phyloP scores from a whole-genome alignment of 2,329 filamentous ascomycete species.

The Thielaviopsis punctulata region DNA sequence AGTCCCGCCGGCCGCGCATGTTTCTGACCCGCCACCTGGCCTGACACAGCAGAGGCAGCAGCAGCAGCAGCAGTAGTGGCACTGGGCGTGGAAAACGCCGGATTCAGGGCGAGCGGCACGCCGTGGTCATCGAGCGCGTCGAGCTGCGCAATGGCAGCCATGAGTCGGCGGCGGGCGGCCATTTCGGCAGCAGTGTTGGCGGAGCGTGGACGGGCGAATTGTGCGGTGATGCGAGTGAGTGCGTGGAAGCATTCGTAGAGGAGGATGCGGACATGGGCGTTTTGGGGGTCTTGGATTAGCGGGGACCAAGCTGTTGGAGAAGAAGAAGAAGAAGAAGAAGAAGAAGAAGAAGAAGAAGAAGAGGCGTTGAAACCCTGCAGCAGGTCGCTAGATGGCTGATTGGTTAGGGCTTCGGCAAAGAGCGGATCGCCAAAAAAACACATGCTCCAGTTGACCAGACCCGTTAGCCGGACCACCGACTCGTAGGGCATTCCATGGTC shows the following conservation, averaged over 20 bases:
- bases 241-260: conserved; percentile 43
- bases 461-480: conserved; percentile 24
- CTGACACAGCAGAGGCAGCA: not conserved
- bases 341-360: not conserved
- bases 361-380: conserved; percentile 27
- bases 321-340: not conserved
- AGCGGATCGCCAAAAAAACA: conserved; percentile 43
- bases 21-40: not conserved
- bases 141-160: conserved; percentile 28
- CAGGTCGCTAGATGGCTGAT: conserved; percentile 27
- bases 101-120: not conserved
- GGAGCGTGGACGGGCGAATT: conserved; percentile 34
- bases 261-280: conserved; percentile 29
- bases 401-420: conserved; percentile 31
- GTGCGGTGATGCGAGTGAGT: conserved; percentile 31
- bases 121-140: conserved; percentile 18
- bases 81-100: not conserved
- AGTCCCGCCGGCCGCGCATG: not conserved
- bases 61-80: not conserved
- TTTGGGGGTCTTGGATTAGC: conserved; percentile 27
- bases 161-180: conserved; percentile 33
- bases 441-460: conserved; percentile 41
- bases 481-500: not conserved
- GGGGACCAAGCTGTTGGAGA: conserved; percentile 9
- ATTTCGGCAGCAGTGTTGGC: conserved; percentile 35